Percentiles rank a stretch among this genome's conserved stretches.
These are phyloP conservation scores for Scytalidium sp. DNA, from an alignment of 2,329 filamentous ascomycete genomes.

Conservation along the genomic window DNA sequence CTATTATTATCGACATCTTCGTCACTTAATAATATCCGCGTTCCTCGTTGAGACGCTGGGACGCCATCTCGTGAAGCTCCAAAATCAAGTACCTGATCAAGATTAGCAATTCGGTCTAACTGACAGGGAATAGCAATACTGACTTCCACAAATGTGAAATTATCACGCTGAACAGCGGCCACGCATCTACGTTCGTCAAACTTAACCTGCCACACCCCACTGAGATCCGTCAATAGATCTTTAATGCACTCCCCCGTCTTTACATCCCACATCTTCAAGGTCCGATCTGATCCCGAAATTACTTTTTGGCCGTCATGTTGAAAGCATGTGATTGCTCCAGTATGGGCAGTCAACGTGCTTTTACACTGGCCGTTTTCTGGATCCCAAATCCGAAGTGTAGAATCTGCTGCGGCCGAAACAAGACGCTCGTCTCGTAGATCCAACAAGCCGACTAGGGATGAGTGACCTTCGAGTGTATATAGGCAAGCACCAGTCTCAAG, in stretches of 20 bases:
- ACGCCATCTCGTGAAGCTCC: slow-evolving; percentile 89
- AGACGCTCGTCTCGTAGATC: slow-evolving; percentile 87
- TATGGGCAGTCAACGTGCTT: slow-evolving; percentile 87
- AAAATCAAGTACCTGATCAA: slow-evolving; percentile 84
- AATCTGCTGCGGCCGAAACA: slow-evolving; percentile 93
- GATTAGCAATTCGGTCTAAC: slow-evolving; percentile 28
- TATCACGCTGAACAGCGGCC: slow-evolving; percentile 90
- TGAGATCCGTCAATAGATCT: slow-evolving; percentile 88
- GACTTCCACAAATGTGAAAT: slow-evolving; percentile 94
- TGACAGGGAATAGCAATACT: slow-evolving; percentile 30
- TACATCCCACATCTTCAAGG: slow-evolving; percentile 98
- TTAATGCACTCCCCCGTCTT: slow-evolving; percentile 87
- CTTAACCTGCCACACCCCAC: slow-evolving; percentile 98
- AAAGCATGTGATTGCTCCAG: slow-evolving; percentile 96
- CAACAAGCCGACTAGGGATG: slow-evolving; percentile 84
- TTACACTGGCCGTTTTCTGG: slow-evolving; percentile 89
- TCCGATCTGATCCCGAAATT: slow-evolving; percentile 92
- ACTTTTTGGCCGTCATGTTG: slow-evolving; percentile 97
- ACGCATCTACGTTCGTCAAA: slow-evolving; percentile 96
- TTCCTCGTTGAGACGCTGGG: slow-evolving; percentile 71
- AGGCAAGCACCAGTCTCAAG: slow-evolving; percentile 80
- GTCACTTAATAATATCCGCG: slow-evolving; percentile 57
- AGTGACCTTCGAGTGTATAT: slow-evolving; percentile 89
- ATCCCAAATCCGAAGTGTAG: slow-evolving; percentile 94
- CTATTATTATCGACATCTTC: slow-evolving; percentile 7